Evolutionary conservation across 2,329 filamentous ascomycete species (phyloP).

Genomic region (Talaromyces sp.): DNA sequence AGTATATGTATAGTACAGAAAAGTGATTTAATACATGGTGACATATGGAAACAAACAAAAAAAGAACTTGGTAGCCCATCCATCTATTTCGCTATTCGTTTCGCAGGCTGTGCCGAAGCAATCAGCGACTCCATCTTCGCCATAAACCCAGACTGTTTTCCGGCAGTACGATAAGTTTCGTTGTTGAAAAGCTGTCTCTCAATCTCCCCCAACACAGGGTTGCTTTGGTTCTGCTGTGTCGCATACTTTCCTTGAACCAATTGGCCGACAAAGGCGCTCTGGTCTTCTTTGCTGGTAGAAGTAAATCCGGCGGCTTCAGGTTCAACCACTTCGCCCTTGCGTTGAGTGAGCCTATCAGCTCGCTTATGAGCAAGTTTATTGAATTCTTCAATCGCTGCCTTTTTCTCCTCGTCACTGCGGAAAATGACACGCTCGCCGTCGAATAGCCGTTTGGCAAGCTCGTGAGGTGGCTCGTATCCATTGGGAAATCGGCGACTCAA

Average conservation of each 20-base stretch:
- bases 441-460: conserved; percentile 33
- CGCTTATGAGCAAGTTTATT: conserved; percentile 28
- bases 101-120: conserved; percentile 22
- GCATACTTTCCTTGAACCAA: conserved; percentile 33
- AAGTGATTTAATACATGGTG: neutral
- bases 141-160: conserved; percentile 34
- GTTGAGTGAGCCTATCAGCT: conserved; percentile 31
- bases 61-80: neutral
- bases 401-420: conserved; percentile 32
- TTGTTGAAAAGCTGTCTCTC: conserved; percentile 36
- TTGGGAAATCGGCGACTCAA: conserved; percentile 31
- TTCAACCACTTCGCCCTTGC: conserved; percentile 34
- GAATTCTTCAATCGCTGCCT: conserved; percentile 30
- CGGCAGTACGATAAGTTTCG: conserved; percentile 33
- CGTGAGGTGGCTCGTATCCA: conserved; percentile 31
- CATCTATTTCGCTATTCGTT: conserved; percentile 18
- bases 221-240: conserved; percentile 13
- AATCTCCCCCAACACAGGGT: conserved; percentile 29
- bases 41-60: neutral
- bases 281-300: conserved; percentile 20
- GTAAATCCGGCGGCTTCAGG: conserved; percentile 26
- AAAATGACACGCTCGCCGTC: conserved; percentile 36
- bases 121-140: conserved; percentile 35
- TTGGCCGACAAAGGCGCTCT: conserved; percentile 26
- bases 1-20: conserved; percentile 18